Base-by-base conservation (phyloP, 768 basidiomycete genomes). In the Podaxis rugospora region DNA sequence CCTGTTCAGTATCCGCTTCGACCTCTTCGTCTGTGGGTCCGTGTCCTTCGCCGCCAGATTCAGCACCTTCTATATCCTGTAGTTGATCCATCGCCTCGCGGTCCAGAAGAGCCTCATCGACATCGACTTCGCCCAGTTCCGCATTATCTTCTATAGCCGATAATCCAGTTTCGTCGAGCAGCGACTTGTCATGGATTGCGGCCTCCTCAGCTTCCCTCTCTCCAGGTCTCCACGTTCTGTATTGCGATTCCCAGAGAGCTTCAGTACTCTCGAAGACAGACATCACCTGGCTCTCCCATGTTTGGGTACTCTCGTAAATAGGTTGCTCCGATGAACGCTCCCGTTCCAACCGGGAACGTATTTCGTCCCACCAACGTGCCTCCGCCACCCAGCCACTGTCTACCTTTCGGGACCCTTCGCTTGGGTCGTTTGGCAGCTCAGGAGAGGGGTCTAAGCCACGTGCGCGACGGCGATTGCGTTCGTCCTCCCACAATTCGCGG, bases 401-500 rank as follows among this genome's bases (percentile, higher is more conserved):
- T 32, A 70, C 65, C 23, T 74, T 81, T 70, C 90, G 79, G 5
- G 81, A 83, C 5, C 82, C 80, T 62, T 84, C 88, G 66, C 85
- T 89, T 55, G 80, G 81, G 69, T 89, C 88, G 36, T 83, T 72
- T 13, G 93, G 91, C 59, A 93, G 77, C 46, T 83, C 83, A 11
- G 90, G 90, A 16, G 90, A 83, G 4, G 93, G 86, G 62, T 83
- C 69, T 36, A 95, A 78, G 1, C 93, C 93, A 36, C 80, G 82
- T 3, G 78, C 79, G 25, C 73, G 71, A 18, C 95, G 81, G 7
- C 94, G 84, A 10, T 80, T 79, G n/a, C 90, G 84, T 74, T 99
- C 96, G 67, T 98, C 95, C 54, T 95, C 92, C 96, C 96, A 99
- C 1, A 98, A 79, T 73, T 98, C 96, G 63, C 92, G 87, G 50